A percentile compares a stretch with the other conserved stretches of the same genome.
Evolutionary conservation across 2,329 filamentous ascomycete species (phyloP).

Genomic region (Beauveria medogensis): DNA sequence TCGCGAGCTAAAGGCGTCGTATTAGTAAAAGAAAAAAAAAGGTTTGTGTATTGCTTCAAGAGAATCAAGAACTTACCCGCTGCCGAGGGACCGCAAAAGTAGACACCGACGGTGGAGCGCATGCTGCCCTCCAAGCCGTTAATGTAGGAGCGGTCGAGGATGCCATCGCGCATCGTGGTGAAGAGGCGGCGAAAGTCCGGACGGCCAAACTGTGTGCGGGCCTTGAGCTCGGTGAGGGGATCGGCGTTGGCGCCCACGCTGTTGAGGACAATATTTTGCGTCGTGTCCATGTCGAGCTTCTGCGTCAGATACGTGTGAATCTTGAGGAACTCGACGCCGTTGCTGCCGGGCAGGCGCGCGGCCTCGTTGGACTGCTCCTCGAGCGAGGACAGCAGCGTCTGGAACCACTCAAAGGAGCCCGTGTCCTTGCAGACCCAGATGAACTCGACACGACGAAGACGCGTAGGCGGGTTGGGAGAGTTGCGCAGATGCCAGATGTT

Average conservation of each 20-base stretch:
- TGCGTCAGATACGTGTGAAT: conserved; percentile 98
- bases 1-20: conserved; percentile 52
- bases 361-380: conserved; percentile 74
- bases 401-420: conserved; percentile 97
- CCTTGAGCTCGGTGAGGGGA: conserved; percentile 83
- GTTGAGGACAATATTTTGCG: conserved; percentile 95
- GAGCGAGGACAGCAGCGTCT: conserved; percentile 82
- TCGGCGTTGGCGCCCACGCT: conserved; percentile 82
- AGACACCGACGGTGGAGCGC: conserved; percentile 85
- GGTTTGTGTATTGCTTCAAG: not conserved
- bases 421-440: conserved; percentile 98
- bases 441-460: conserved; percentile 91
- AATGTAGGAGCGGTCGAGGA: conserved; percentile 78
- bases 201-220: conserved; percentile 87
- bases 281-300: conserved; percentile 81
- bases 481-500: conserved; percentile 97
- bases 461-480: conserved; percentile 77
- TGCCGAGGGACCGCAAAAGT: conserved; percentile 87
- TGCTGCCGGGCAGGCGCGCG: conserved; percentile 57
- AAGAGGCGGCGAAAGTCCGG: conserved; percentile 83
- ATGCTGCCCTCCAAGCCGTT: conserved; percentile 68
- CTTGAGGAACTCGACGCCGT: conserved; percentile 77
- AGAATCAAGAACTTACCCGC: conserved; percentile 38
- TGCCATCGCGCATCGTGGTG: conserved; percentile 76
- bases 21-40: conserved; percentile 26